Conservation (phyloP, 495 filamentous ascomycete genomes). For the Hypoxylon crocopeplum region DNA sequence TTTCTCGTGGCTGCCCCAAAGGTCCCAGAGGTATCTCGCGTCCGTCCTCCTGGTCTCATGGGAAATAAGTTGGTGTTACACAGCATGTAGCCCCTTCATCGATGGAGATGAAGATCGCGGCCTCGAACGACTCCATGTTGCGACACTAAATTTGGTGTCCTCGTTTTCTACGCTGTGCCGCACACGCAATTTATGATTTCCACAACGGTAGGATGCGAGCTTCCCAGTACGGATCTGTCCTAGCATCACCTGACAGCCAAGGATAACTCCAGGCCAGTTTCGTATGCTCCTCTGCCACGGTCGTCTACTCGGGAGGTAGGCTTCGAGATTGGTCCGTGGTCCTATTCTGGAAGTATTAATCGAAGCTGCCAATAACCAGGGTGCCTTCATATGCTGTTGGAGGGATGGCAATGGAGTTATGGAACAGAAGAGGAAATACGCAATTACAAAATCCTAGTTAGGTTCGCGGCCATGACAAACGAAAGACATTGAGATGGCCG, state of each 20-base stretch:
- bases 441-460: background rate
- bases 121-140: constrained; percentile 30
- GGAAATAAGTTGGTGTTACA: background rate
- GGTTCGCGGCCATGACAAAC: background rate
- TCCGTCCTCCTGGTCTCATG: background rate
- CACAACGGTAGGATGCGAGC: background rate
- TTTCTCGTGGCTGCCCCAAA: too few species aligned
- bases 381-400: background rate
- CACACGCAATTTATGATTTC: constrained; percentile 28
- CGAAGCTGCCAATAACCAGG: constrained; percentile 8
- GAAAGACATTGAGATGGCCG: background rate
- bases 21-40: too few species aligned
- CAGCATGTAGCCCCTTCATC: background rate
- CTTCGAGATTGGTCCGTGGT: constrained; percentile 21
- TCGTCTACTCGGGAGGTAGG: constrained; percentile 20
- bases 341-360: constrained; percentile 23
- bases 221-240: background rate
- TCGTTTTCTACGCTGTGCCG: constrained; percentile 25
- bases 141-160: constrained; percentile 26
- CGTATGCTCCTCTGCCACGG: constrained; percentile 34
- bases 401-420: background rate
- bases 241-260: constrained; percentile 6
- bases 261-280: constrained; percentile 10
- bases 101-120: constrained; percentile 29
- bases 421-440: background rate